Evolutionary conservation across 371 early-diverging fungal species (phyloP), one percentile per base, ranked within the genome.

Genomic region (Encephalitozoon cuniculi): DNA sequence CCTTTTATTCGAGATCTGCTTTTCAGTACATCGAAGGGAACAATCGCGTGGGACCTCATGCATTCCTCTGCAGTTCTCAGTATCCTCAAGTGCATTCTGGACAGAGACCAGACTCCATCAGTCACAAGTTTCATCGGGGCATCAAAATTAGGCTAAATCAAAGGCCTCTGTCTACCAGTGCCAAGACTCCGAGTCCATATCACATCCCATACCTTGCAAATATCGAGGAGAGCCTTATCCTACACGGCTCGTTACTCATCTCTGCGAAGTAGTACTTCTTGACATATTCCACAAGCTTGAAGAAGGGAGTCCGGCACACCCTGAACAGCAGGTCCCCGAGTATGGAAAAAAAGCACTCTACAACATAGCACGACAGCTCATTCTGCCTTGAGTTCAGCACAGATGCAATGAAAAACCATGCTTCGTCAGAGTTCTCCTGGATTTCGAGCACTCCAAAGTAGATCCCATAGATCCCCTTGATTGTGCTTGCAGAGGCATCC

Each of bases 31-130:
- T 79, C 79, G 18, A 79, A 26, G 7, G 71, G 71, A 4, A 82
- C 65, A 23, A 39, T 15, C 21, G 12, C 34, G 34, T 79, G 82
- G 4, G 46, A 75, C 44, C 76, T 78, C 37, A 59, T 63, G 37
- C 78, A 71, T 30, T 65, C 40, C 59, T 83, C 83, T 40, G 76
- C 55, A 12, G 79, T 78, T 12, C 75, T 51, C 5, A 83, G 51
- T 23, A 83, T 77, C 70, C 70, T 70, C 44, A 79, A 74, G 39
- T 84, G 84, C 41, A 12, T 21, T 44, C 46, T 65, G 12, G 76
- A 71, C 3, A 82, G 51, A 51, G 79, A 76, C 80, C 78, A 76
- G 34, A 84, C 79, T 40, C 78, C 78, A 37, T 77, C 79, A 28
- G 71, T 75, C 30, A 72, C 59, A 40, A 84, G 75, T 40, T 68